Percentiles rank a stretch among this genome's conserved stretches.
These are phyloP conservation scores for Tulasnella sp. DNA, from an alignment of 768 basidiomycete species.

Conservation along the genomic window DNA sequence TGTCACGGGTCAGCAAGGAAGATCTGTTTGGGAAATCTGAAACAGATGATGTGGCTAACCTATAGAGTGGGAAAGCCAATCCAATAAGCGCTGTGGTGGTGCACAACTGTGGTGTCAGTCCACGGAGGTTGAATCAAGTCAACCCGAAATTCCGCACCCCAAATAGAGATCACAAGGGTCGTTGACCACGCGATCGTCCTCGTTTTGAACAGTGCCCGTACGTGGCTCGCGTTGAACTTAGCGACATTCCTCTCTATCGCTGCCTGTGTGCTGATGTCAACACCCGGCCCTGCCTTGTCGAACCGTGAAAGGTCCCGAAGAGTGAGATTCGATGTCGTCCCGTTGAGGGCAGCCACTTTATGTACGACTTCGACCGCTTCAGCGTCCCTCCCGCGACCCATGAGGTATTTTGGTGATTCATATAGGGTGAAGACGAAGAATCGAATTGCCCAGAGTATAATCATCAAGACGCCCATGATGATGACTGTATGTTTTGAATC, in stretches of 20 bases:
- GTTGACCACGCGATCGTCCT: conserved; percentile 56
- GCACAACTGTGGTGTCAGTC: too few species aligned
- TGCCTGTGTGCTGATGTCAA: conserved; percentile 30
- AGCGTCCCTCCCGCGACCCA: conserved; percentile 56
- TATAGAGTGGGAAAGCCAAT: conserved; percentile 25
- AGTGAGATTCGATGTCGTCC: conserved; percentile 37
- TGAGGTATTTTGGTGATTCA: conserved; percentile 62
- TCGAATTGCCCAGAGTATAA: conserved; percentile 48
- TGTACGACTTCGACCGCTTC: too few species aligned
- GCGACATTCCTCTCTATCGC: conserved; percentile 34
- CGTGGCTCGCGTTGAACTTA: conserved; percentile 35
- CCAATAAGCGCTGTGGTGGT: conserved; percentile 25
- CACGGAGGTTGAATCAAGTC: too few species aligned
- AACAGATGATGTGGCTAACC: too few species aligned
- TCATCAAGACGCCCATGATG: conserved; percentile 58
- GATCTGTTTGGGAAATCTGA: too few species aligned
- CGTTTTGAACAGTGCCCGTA: conserved; percentile 53
- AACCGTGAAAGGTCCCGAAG: conserved; percentile 36
- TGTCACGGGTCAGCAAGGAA: too few species aligned
- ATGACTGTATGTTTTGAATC: too few species aligned
- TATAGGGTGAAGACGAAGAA: conserved; percentile 56
- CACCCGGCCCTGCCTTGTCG: conserved; percentile 14
- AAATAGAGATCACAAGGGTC: conserved; percentile 41
- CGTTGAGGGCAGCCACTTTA: conserved; percentile 50
- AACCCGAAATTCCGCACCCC: conserved; percentile 31